A percentile compares a stretch with the other conserved stretches of the same genome.
Evolutionary conservation across 192 early-diverging fungal genomes (phyloP).

Genomic region (Podila minutissima): DNA sequence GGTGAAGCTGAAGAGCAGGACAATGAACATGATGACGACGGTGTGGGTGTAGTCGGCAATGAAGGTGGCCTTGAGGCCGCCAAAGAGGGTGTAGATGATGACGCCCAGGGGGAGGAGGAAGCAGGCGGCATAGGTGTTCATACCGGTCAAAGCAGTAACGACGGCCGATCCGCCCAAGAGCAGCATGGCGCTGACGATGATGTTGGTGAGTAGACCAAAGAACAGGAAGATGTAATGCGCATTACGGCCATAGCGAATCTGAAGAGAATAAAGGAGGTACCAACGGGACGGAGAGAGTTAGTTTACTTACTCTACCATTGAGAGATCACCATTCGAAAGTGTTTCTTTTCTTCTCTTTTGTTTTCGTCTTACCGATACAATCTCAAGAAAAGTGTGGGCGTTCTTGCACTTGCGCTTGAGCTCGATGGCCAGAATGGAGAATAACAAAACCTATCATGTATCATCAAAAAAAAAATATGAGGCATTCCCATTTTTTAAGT

Average conservation of each 20-base stretch:
- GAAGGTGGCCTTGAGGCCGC: slow-evolving; percentile 81
- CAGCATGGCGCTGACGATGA: slow-evolving; percentile 80
- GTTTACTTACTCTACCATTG: too few relatives aligned
- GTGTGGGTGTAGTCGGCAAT: slow-evolving; percentile 79
- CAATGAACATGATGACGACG: slow-evolving; percentile 74
- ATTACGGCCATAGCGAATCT: slow-evolving; percentile 69
- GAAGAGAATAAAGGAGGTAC: too few relatives aligned
- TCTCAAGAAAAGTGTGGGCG: slow-evolving; percentile 79
- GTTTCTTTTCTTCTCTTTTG: too few relatives aligned
- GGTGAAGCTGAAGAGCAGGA: slow-evolving; percentile 73
- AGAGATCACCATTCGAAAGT: too few relatives aligned
- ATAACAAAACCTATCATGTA: slow-evolving; percentile 62
- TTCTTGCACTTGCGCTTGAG: slow-evolving; percentile 78
- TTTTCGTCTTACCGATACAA: slow-evolving; percentile 50
- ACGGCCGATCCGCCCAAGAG: slow-evolving; percentile 77
- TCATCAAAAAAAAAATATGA: neutral
- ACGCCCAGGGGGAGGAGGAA: slow-evolving; percentile 77
- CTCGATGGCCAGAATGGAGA: slow-evolving; percentile 80
- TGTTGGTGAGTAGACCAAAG: slow-evolving; percentile 62
- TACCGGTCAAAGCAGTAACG: slow-evolving; percentile 70
- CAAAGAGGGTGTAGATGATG: slow-evolving; percentile 70
- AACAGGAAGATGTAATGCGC: slow-evolving; percentile 70
- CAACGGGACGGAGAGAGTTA: too few relatives aligned
- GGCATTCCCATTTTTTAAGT: neutral
- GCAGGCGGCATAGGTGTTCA: slow-evolving; percentile 69